Conservation (phyloP, 2,329 filamentous ascomycete genomes). For the Tolypocladium tropicale region DNA sequence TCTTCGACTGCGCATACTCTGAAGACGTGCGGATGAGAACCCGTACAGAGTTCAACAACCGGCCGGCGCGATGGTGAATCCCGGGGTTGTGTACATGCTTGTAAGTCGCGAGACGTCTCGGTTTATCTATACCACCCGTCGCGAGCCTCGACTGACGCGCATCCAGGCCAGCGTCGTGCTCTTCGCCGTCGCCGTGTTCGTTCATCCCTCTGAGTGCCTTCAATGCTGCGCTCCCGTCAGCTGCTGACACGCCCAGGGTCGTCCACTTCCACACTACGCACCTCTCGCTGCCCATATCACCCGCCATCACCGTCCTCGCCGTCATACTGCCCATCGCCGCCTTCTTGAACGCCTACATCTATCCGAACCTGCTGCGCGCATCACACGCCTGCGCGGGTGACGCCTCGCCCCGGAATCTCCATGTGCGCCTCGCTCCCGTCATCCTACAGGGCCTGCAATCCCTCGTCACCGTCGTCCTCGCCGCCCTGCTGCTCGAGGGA, state of each 20-base stretch:
- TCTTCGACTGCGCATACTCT: no score
- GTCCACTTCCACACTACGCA: conserved; percentile 25
- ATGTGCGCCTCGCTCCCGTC: conserved; percentile 12
- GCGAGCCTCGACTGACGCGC: background rate
- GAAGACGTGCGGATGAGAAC: background rate
- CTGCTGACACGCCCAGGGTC: conserved; percentile 16
- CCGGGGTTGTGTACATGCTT: conserved; percentile 19
- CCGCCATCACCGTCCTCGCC: conserved; percentile 23
- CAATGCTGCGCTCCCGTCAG: background rate
- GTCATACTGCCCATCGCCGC: conserved; percentile 30
- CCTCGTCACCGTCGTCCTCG: conserved; percentile 31
- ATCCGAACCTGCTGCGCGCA: conserved; percentile 19
- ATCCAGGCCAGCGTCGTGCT: conserved; percentile 17
- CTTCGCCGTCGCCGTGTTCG: conserved; percentile 21
- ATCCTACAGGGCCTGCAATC: conserved; percentile 31
- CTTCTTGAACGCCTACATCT: conserved; percentile 24
- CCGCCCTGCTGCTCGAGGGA: conserved; percentile 29
- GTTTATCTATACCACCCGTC: no score
- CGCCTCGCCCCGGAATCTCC: conserved; percentile 13
- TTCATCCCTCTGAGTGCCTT: background rate
- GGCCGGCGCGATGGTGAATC: conserved; percentile 12
- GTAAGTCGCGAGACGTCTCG: conserved; percentile 9
- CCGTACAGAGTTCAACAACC: background rate
- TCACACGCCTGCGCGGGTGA: conserved; percentile 9
- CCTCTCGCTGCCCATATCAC: conserved; percentile 30